These are phyloP conservation scores for Oryza rufipogon DNA, from an alignment of 176 grass and related monocot genomes.

Conservation along the genomic window DNA sequence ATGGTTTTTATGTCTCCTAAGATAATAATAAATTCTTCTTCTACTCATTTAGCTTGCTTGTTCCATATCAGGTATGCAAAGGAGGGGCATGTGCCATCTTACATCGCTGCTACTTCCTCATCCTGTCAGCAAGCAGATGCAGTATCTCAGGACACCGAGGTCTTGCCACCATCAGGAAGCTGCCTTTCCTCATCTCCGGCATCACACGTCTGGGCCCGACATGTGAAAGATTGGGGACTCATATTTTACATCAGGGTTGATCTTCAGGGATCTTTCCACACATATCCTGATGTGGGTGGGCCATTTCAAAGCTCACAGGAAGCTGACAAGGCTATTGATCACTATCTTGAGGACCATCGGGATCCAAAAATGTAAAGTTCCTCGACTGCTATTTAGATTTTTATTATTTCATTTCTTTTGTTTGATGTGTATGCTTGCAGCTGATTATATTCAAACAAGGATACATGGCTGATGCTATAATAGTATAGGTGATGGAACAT, in stretches of 20 bases:
- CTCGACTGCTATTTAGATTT: too few species aligned
- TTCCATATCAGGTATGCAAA: too few species aligned
- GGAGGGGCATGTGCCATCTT: not conserved
- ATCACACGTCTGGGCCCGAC: not conserved
- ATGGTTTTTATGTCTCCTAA: too few species aligned
- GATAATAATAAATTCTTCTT: too few species aligned
- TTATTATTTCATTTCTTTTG: too few species aligned
- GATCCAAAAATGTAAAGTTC: slow-evolving; percentile 20
- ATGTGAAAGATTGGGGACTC: not conserved
- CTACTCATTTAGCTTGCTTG: too few species aligned
- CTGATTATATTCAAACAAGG: too few species aligned
- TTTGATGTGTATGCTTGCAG: too few species aligned
- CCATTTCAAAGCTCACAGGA: slow-evolving; percentile 12
- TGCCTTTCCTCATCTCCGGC: not conserved
- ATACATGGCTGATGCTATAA: too few species aligned
- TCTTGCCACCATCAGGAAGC: not conserved
- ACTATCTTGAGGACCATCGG: not conserved
- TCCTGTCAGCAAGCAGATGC: not conserved
- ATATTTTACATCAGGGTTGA: slow-evolving; percentile 2
- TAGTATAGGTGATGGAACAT: too few species aligned
- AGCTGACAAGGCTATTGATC: slow-evolving; percentile 24
- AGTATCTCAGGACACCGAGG: not conserved
- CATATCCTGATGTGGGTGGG: slow-evolving; percentile 23
- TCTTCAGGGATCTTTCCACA: slow-evolving; percentile 21
- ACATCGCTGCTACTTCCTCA: not conserved